These are phyloP conservation scores for Aspergillus vadensis DNA, from an alignment of 2,329 filamentous ascomycete genomes.

Conservation along the genomic window DNA sequence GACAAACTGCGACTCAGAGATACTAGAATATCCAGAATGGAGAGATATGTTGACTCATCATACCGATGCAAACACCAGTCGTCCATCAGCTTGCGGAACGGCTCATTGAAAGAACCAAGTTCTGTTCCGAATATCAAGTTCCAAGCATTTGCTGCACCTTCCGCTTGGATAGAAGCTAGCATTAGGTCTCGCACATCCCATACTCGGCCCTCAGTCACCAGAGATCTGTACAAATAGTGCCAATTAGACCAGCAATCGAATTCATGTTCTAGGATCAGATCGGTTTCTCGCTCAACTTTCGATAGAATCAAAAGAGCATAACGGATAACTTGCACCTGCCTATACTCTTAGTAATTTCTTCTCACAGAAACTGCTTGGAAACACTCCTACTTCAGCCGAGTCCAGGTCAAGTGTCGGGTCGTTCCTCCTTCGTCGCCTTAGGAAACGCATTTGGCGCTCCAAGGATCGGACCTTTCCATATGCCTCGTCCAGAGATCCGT, in stretches of 20 bases:
- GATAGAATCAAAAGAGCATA: not conserved
- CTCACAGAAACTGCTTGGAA: not conserved
- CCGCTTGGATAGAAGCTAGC: not conserved
- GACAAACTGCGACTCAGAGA: not conserved
- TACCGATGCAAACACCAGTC: constrained; percentile 7
- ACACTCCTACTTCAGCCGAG: not conserved
- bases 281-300: not conserved
- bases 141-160: not conserved
- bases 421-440: not conserved
- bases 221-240: not conserved
- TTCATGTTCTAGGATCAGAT: not conserved
- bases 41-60: constrained; percentile 7
- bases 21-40: constrained; percentile 2
- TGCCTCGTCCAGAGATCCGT: not conserved
- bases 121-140: not conserved
- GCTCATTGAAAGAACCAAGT: not conserved
- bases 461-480: not conserved
- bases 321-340: not conserved
- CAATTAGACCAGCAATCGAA: not conserved
- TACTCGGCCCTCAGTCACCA: not conserved
- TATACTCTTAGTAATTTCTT: not conserved
- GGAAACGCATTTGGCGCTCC: not conserved
- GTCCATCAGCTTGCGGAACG: not conserved
- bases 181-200: constrained; percentile 8
- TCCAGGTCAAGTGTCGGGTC: not conserved